Conservation (phyloP, 73 alveolate species). For the Stentor roeselii region DNA sequence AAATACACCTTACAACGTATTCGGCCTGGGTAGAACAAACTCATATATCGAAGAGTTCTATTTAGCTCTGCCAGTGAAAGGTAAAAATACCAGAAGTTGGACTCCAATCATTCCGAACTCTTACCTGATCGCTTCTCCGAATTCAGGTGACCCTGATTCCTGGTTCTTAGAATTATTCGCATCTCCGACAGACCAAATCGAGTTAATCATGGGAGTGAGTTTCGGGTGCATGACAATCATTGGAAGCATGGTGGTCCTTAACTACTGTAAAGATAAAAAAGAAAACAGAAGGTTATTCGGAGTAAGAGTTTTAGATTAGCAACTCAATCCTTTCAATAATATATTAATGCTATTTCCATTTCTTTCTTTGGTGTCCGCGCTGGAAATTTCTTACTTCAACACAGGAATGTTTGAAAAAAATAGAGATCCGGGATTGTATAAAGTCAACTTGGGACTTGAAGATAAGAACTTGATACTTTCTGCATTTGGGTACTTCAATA, state of each 20-base stretch:
- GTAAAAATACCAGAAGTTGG: not conserved
- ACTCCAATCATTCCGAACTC: slow-evolving; percentile 24
- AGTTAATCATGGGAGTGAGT: not conserved
- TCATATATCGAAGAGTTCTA: slow-evolving; percentile 19
- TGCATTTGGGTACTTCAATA: slow-evolving; percentile 18
- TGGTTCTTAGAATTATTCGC: slow-evolving; percentile 26
- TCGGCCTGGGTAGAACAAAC: slow-evolving; percentile 19
- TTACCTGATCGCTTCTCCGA: slow-evolving; percentile 10
- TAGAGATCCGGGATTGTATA: slow-evolving; percentile 17
- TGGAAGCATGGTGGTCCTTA: not conserved
- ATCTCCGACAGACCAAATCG: slow-evolving; percentile 20
- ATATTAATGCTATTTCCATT: too few relatives aligned
- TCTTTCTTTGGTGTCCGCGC: too few relatives aligned
- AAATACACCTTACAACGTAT: slow-evolving; percentile 16
- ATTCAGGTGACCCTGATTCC: not conserved
- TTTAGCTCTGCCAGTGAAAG: not conserved
- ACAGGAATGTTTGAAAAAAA: slow-evolving; percentile 18
- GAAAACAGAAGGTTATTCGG: not conserved
- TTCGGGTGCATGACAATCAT: not conserved
- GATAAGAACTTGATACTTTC: not conserved
- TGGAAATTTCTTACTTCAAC: not conserved
- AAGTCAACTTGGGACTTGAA: slow-evolving; percentile 9
- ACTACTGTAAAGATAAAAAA: not conserved
- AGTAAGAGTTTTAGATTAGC: not conserved
- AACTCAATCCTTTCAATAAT: too few relatives aligned